Evolutionary conservation across 176 grass and related monocot species (phyloP).

Genomic region (Echinochloa phyllopogon): DNA sequence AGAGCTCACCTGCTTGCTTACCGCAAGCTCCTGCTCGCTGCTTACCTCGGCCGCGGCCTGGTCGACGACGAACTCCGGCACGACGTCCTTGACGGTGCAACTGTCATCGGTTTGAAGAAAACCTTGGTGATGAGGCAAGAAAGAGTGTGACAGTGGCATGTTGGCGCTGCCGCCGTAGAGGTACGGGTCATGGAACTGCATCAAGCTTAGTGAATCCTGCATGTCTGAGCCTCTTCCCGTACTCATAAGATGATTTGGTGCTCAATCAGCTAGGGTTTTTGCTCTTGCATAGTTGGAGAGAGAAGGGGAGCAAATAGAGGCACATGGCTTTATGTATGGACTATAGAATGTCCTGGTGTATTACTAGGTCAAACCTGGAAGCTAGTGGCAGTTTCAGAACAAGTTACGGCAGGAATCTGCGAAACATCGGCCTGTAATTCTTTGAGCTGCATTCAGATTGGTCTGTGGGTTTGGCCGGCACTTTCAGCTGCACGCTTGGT

Average conservation of each 20-base stretch:
- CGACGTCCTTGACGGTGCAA: conserved; percentile 24
- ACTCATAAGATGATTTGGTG: conserved; percentile 23
- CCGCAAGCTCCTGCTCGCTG: neutral
- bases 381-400: conserved; percentile 21
- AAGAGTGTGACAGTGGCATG: conserved; percentile 34
- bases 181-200: conserved; percentile 55
- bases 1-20: neutral
- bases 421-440: conserved; percentile 19
- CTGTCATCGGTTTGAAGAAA: neutral
- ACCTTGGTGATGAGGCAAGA: conserved; percentile 29
- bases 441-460: conserved; percentile 30
- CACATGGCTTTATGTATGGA: neutral
- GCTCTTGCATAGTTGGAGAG: neutral
- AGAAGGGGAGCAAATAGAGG: neutral
- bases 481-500: conserved; percentile 28
- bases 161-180: conserved; percentile 26
- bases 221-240: conserved; percentile 42
- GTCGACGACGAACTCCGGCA: conserved; percentile 29
- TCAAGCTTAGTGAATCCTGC: conserved; percentile 52
- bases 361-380: conserved; percentile 54
- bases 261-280: conserved; percentile 40
- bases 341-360: neutral
- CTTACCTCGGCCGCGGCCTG: neutral
- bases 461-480: conserved; percentile 38
- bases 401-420: conserved; percentile 46